Evolutionary conservation across 2,329 filamentous ascomycete species (phyloP), one percentile per base, ranked within the genome.

Genomic region (Microcyclosporella mali): DNA sequence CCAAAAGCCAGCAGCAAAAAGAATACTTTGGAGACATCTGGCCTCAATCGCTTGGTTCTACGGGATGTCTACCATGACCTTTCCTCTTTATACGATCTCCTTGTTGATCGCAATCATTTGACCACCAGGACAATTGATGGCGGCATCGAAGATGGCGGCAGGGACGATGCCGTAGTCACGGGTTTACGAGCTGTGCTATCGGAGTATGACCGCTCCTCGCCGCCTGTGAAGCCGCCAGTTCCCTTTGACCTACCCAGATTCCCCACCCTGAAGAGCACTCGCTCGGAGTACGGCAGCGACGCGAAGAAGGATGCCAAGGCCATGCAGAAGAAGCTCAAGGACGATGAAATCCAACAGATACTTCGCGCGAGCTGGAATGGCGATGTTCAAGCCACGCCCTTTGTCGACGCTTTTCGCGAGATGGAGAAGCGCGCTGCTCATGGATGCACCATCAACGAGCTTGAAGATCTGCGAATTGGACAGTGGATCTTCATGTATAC

Each of bases 1-100:
- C 90, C 92, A 7, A 94, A 92, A 63, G 88, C 88, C 2, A 84
- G 78, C 56, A 90, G 82, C 56, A 94, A 94, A 73, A 95, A 94
- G 75, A 94, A 95, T 60, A 78, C 82, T 1, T 87, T 95, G 51
- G 82, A 85, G 19, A 88, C 89, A 55, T 85, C 81, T 53, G 90
- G 90, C 0, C 73, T 97, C 16, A 95, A 95, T 64, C 78, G 92
- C 17, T 67, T 88, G 33, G 86, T 95, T 4, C 71, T 95, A 32
- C 80, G 81, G 59, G 82, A 86, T 33, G 69, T 97, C 7, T 97
- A 95, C 66, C 76, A 80, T 18, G 90, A 98, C 62, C 79, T 95
- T 57, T 86, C 85, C 54, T 79, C 82, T 30, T 71, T 97, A 12
- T 97, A 97, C 65, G 89, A 97, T 59, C 71, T 95, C 45, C 69